Percentiles rank a stretch among this genome's conserved stretches.
phyloP scores from a whole-genome alignment of 495 filamentous ascomycete genomes.

The Ascodesmis nigricans region DNA sequence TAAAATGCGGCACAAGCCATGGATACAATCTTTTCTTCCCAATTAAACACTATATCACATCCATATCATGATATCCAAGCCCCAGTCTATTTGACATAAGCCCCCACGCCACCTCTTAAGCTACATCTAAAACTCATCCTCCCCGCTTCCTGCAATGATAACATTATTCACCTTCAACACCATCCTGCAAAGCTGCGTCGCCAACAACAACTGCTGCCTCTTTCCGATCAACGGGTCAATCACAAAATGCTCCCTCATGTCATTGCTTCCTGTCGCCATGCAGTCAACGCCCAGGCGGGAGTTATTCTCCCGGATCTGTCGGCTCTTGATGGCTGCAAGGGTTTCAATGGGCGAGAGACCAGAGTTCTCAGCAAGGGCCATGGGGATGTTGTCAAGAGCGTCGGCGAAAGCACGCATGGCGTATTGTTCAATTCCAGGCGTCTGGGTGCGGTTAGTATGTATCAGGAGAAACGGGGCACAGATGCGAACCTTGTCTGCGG shows the following conservation, averaged over 20 bases:
- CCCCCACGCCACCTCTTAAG: neutral
- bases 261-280: constrained; percentile 82
- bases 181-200: constrained; percentile 96
- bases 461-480: neutral
- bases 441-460: constrained; percentile 27
- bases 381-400: constrained; percentile 82
- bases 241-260: constrained; percentile 93
- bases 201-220: constrained; percentile 82
- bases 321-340: constrained; percentile 78
- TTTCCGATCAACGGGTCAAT: constrained; percentile 97
- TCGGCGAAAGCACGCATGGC: constrained; percentile 96
- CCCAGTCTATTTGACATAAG: no score
- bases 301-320: constrained; percentile 80
- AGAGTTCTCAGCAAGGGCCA: constrained; percentile 93
- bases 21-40: no score
- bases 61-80: no score
- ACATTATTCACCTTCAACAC: constrained; percentile 96
- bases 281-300: constrained; percentile 82
- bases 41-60: no score
- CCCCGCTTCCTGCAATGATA: constrained; percentile 78
- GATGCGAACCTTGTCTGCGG: constrained; percentile 50
- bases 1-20: no score
- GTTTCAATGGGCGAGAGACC: constrained; percentile 90
- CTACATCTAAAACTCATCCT: constrained; percentile 60
- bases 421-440: constrained; percentile 89